phyloP scores from a whole-genome alignment of 495 filamentous ascomycete species.

The Xylaria grammica region DNA sequence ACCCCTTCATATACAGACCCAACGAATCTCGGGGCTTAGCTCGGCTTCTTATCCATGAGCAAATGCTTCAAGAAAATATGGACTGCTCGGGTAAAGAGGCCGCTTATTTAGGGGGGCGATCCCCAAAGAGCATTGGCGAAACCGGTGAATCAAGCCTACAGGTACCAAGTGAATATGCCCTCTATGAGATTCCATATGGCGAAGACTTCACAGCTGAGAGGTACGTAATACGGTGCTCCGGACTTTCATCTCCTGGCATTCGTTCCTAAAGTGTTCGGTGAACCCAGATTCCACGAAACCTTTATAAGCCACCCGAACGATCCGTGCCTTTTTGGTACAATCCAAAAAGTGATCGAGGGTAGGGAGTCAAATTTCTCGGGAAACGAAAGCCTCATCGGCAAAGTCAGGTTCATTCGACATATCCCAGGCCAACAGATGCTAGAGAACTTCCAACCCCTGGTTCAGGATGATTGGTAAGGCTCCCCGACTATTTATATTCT shows the following conservation, averaged over 20 bases:
- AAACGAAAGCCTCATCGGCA: conserved; percentile 2
- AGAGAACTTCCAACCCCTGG: conserved; percentile 66
- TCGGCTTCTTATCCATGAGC: not conserved
- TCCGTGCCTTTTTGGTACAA: conserved; percentile 23
- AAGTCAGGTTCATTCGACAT: conserved; percentile 63
- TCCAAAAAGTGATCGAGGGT: conserved; percentile 16
- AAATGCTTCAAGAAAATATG: not conserved
- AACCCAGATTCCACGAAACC: not conserved
- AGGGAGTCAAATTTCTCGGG: not conserved
- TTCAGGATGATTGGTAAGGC: conserved; percentile 62
- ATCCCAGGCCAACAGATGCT: conserved; percentile 67
- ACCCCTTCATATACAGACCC: not conserved
- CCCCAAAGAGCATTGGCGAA: not conserved
- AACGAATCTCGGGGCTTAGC: not conserved
- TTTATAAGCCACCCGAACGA: not conserved
- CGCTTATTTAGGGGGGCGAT: not conserved
- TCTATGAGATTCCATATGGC: not conserved
- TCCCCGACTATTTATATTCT: not conserved
- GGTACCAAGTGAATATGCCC: not conserved
- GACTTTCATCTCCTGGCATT: not conserved
- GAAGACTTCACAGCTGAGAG: not conserved
- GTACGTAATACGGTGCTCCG: not conserved
- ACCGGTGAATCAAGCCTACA: not conserved
- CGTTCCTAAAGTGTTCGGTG: not conserved
- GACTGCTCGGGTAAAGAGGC: not conserved